These are phyloP conservation scores for Alternaria longipes DNA, from an alignment of 2,329 filamentous ascomycete species.

Conservation along the genomic window DNA sequence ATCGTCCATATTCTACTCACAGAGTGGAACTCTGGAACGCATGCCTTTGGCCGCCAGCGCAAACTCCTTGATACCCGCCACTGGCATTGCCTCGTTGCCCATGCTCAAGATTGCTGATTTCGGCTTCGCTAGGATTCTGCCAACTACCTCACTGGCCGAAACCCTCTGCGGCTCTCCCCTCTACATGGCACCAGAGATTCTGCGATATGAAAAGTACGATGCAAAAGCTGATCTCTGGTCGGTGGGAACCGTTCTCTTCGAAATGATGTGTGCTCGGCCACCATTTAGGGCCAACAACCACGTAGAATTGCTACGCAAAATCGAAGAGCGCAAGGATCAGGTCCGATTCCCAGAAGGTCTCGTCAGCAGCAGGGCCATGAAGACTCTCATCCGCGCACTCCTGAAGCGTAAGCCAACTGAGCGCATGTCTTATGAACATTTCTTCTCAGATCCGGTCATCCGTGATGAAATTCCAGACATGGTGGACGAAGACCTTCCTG, in stretches of 20 bases:
- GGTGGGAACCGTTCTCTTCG: constrained; percentile 91
- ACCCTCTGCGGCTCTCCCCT: constrained; percentile 95
- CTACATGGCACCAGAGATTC: constrained; percentile 98
- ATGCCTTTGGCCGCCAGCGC: constrained; percentile 81
- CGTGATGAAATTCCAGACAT: constrained; percentile 80
- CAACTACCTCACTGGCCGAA: constrained; percentile 89
- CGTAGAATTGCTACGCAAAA: constrained; percentile 90
- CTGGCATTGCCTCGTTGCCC: constrained; percentile 83
- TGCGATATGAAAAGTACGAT: constrained; percentile 97
- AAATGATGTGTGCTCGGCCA: constrained; percentile 91
- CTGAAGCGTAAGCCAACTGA: constrained; percentile 88
- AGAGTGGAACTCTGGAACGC: constrained; percentile 56
- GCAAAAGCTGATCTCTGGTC: constrained; percentile 98
- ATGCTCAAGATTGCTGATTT: constrained; percentile 99
- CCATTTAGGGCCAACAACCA: constrained; percentile 94
- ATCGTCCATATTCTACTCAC: constrained; percentile 73
- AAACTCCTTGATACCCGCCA: constrained; percentile 80
- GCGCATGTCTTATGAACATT: constrained; percentile 83
- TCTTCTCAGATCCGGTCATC: constrained; percentile 80
- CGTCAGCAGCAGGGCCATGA: constrained; percentile 77
- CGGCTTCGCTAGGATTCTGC: constrained; percentile 93
- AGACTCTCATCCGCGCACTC: constrained; percentile 79
- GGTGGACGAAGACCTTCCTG: constrained; percentile 75
- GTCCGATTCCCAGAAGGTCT: constrained; percentile 83
- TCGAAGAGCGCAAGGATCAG: constrained; percentile 85